Evolutionary conservation across 1,284 basidiomycete species (phyloP).

Genomic region (Pseudozyma sp.): DNA sequence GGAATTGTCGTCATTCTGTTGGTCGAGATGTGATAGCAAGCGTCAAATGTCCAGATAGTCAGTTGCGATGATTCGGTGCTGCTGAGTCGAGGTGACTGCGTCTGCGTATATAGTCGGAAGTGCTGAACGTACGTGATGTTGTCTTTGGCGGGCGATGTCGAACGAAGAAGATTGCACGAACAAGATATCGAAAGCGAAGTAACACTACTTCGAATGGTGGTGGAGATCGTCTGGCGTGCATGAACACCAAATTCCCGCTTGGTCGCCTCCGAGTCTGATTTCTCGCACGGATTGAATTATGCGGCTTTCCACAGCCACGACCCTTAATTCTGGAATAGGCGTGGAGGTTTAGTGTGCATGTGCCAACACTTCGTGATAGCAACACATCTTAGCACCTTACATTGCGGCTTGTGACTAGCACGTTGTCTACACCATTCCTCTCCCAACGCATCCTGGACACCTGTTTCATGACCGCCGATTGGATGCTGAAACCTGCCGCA

Average conservation of each 20-base stretch:
- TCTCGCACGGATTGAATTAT: constrained; percentile 42
- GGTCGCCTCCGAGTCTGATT: constrained; percentile 21
- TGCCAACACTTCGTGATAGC: constrained; percentile 4
- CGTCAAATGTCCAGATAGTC: neutral
- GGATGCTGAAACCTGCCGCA: neutral
- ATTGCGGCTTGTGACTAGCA: too few species aligned
- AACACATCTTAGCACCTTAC: neutral
- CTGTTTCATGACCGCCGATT: too few species aligned
- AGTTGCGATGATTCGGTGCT: neutral
- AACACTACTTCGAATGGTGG: constrained; percentile 1
- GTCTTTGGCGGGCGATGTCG: constrained; percentile 26
- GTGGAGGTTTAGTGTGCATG: constrained; percentile 20
- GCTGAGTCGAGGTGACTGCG: neutral
- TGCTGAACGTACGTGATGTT: constrained; percentile 28
- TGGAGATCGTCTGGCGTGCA: constrained; percentile 37
- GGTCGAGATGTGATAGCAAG: neutral
- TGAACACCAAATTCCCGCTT: constrained; percentile 18
- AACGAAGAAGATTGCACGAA: constrained; percentile 6
- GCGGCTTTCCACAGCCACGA: neutral
- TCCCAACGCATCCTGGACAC: too few species aligned
- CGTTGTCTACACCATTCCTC: too few species aligned
- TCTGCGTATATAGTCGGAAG: neutral
- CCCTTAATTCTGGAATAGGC: neutral
- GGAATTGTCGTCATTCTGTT: constrained; percentile 85
- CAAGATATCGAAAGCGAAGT: neutral